phyloP scores from a whole-genome alignment of 176 grass and related monocot species.

The Musa acuminata region DNA sequence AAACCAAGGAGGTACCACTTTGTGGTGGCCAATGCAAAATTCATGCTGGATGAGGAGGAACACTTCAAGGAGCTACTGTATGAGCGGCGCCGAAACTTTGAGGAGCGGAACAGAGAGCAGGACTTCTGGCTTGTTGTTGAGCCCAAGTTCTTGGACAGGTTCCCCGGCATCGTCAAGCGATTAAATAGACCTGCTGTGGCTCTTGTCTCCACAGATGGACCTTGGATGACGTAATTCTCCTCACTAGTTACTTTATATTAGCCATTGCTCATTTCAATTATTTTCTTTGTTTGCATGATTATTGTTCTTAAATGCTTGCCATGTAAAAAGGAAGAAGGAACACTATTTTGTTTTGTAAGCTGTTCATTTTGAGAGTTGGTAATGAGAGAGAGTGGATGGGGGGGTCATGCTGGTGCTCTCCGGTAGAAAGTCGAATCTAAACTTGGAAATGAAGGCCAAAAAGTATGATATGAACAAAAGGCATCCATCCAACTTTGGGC shows the following conservation, averaged over 20 bases:
- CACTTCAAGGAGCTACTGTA: constrained; percentile 99
- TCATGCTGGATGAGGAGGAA: constrained; percentile 97
- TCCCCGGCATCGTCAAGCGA: constrained; percentile 62
- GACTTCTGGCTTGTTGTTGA: constrained; percentile 95
- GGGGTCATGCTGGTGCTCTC: too few relatives aligned
- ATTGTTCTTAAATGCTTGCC: too few relatives aligned
- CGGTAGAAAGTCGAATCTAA: too few relatives aligned
- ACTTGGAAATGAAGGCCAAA: too few relatives aligned
- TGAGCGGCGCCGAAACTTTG: constrained; percentile 46
- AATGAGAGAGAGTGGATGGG: too few relatives aligned
- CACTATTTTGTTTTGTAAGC: too few relatives aligned
- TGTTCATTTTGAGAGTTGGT: too few relatives aligned
- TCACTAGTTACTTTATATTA: background rate
- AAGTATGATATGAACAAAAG: too few relatives aligned
- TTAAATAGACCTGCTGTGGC: constrained; percentile 74
- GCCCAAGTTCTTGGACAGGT: constrained; percentile 82
- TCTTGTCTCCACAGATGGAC: constrained; percentile 70
- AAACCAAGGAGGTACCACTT: constrained; percentile 66
- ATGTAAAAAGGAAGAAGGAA: too few relatives aligned
- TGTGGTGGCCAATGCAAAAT: constrained; percentile 86
- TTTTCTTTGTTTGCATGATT: too few relatives aligned
- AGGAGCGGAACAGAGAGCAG: constrained; percentile 56
- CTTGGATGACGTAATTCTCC: constrained; percentile 78
- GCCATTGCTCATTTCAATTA: background rate
- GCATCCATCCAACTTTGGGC: too few relatives aligned